A percentile compares a stretch with the other conserved stretches of the same genome.
These are phyloP conservation scores for Ajuga chamaepitys DNA, from an alignment of 257 asterid species.

Conservation along the genomic window DNA sequence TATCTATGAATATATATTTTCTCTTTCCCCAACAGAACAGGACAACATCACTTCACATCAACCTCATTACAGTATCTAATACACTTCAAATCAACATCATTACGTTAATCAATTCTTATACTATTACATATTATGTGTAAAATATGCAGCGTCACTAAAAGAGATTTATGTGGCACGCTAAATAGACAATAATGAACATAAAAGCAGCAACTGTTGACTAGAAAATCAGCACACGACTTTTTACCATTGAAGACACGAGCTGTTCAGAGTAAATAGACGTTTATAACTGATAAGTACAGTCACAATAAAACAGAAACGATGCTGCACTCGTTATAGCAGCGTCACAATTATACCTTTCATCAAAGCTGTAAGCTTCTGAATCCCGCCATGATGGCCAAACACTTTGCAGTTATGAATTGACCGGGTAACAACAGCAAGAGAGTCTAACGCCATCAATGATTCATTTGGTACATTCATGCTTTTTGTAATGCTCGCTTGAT, in stretches of 20 bases:
- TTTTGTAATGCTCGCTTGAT: conserved; percentile 42
- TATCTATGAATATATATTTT: no score
- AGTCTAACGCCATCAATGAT: conserved; percentile 73
- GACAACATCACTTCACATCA: not conserved
- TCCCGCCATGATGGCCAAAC: conserved; percentile 72
- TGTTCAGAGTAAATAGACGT: not conserved
- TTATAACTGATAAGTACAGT: not conserved
- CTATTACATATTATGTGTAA: not conserved
- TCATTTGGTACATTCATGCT: conserved; percentile 43
- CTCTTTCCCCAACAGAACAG: not conserved
- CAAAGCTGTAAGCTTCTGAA: conserved; percentile 86
- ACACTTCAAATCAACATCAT: not conserved
- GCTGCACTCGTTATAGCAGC: not conserved
- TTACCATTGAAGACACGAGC: not conserved
- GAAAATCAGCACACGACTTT: conserved; percentile 1
- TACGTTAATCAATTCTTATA: not conserved
- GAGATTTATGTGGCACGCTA: no score
- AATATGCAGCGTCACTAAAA: not conserved
- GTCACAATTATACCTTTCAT: conserved; percentile 61
- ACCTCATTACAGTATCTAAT: not conserved
- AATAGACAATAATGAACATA: not conserved
- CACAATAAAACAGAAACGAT: conserved; percentile 3
- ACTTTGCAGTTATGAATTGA: conserved; percentile 91
- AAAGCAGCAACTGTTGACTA: not conserved
- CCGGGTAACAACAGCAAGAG: conserved; percentile 62